Evolutionary conservation across 106 monocot genomes (phyloP).

Genomic region (Acorus calamus): DNA sequence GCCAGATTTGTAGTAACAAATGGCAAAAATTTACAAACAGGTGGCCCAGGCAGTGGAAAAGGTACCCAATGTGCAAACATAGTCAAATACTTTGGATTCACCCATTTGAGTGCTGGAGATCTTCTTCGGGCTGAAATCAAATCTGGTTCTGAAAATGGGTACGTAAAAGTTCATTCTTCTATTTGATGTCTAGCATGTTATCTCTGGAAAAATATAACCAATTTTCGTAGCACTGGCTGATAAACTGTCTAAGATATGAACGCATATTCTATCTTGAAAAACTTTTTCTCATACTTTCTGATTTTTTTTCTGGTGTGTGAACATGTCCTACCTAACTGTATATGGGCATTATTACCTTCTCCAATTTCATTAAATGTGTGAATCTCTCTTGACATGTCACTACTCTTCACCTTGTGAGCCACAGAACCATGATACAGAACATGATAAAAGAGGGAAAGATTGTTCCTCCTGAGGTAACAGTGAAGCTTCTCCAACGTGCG

Average conservation of each 20-base stretch:
- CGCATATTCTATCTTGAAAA: too few species aligned
- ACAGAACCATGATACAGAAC: constrained; percentile 73
- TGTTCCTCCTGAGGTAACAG: constrained; percentile 64
- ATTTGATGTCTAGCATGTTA: not conserved
- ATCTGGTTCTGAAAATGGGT: constrained; percentile 89
- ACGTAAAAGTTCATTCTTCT: constrained; percentile 6
- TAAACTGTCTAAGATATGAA: too few species aligned
- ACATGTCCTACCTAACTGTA: too few species aligned
- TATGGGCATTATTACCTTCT: too few species aligned
- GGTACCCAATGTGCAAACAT: constrained; percentile 81
- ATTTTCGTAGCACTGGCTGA: too few species aligned
- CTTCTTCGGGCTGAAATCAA: constrained; percentile 80
- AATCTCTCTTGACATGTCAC: not conserved
- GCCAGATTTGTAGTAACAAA: too few species aligned
- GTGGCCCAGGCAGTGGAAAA: constrained; percentile 94
- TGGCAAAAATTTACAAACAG: constrained; percentile 19
- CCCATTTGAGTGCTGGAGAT: constrained; percentile 88
- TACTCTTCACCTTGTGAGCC: not conserved
- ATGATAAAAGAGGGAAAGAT: constrained; percentile 84
- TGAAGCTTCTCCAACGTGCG: constrained; percentile 58
- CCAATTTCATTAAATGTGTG: not conserved
- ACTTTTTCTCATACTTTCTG: too few species aligned
- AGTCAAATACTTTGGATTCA: constrained; percentile 78
- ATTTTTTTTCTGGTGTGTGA: too few species aligned
- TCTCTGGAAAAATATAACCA: too few species aligned